phyloP scores from a whole-genome alignment of 1,139 yeast genomes.

The Hansenula lynferdii region DNA sequence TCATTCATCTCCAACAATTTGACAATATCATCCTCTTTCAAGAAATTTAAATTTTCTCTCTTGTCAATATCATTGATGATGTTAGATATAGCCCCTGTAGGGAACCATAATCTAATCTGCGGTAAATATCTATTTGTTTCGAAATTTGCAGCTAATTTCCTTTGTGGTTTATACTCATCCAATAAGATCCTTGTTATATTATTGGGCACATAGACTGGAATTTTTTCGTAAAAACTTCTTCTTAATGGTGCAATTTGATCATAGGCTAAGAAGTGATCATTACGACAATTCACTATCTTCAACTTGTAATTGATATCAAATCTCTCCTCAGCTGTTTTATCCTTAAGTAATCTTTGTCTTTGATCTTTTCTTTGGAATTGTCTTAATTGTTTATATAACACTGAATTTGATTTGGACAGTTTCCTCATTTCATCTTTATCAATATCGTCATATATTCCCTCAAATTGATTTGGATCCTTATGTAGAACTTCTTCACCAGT shows the following conservation, averaged over 20 bases:
- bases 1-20: constrained; percentile 7
- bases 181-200: constrained; percentile 36
- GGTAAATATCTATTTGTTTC: constrained; percentile 29
- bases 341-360: constrained; percentile 6
- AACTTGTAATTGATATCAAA: constrained; percentile 21
- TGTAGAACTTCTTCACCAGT: not conserved
- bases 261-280: constrained; percentile 37
- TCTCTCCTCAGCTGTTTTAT: constrained; percentile 19
- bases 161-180: constrained; percentile 15
- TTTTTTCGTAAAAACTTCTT: constrained; percentile 48
- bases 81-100: constrained; percentile 5
- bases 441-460: constrained; percentile 1
- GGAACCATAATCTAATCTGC: constrained; percentile 24
- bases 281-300: constrained; percentile 39
- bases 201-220: constrained; percentile 46
- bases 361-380: not conserved
- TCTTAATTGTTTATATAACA: constrained; percentile 1
- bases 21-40: constrained; percentile 5
- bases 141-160: constrained; percentile 22
- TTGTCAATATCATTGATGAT: constrained; percentile 6
- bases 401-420: not conserved
- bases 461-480: constrained; percentile 1
- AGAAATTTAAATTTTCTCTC: constrained; percentile 6
- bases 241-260: constrained; percentile 45
- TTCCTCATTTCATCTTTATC: not conserved